Evolutionary conservation across 495 filamentous ascomycete species (phyloP), one percentile per base, ranked within the genome.

Genomic region (Podospora conica): DNA sequence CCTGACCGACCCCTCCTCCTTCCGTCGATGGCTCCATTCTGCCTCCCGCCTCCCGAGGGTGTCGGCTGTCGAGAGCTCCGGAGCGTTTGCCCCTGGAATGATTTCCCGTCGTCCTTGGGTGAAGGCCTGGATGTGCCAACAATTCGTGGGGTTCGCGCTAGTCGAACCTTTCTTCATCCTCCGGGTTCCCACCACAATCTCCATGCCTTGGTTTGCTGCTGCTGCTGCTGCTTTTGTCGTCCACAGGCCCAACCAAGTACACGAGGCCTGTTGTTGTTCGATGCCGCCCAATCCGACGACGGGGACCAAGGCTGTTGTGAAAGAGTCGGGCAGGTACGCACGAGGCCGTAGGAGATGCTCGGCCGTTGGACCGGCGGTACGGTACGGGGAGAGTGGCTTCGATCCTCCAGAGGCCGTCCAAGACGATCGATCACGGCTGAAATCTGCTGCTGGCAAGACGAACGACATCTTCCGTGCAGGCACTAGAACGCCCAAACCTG

Each of bases 51-150:
- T 48, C 40, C 40, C 40, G 40, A 6, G 1, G 33, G 33, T 15
- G 33, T 40, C 40, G 40, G 29, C 12, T 31, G 29, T 31, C 29
- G 29, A 31, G 29, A 10, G 28, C 29, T 48, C 57, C 64, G 64
- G 64, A 65, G 64, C 57, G n/a, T 65, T 65, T 65, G 64, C 60
- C 57, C 64, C 64, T 65, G 20, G 12, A 48, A 48, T 48, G 25
- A 2, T 27, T 27, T 27, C 25, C 25, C 25, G 3, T 27, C 25
- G 25, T 6, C 25, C 25, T 31, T 2, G 29, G 25, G 3, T 3
- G 29, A 31, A 9, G 29, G 29, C 29, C 33, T 20, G 25, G 18
- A 25, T 40, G 31, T 27, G 40, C 55, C 54, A 53, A 22, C 63
- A n/a, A n/a, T n/a, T n/a, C n/a, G n/a, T n/a, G n/a, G n/a, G n/a